Percentiles rank a stretch among this genome's conserved stretches.
These are phyloP conservation scores for Carex myosuroides DNA, from an alignment of 176 grass and related monocot genomes.

Conservation along the genomic window DNA sequence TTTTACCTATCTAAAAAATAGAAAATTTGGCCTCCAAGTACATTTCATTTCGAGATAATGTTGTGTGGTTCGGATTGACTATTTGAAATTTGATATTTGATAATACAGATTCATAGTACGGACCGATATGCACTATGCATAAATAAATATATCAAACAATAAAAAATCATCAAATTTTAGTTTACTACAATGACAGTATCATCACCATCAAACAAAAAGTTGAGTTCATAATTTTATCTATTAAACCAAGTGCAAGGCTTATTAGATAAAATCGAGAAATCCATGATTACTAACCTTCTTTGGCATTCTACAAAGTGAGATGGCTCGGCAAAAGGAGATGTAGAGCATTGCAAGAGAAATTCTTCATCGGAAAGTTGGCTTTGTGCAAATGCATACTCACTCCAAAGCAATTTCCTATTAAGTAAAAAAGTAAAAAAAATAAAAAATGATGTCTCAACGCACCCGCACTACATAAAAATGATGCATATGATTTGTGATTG, in stretches of 20 bases:
- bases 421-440: not conserved
- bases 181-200: not conserved
- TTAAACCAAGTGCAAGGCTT: slow-evolving; percentile 4
- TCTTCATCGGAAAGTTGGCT: slow-evolving; percentile 60
- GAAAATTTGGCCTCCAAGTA: too few species aligned
- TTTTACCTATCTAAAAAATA: too few species aligned
- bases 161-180: not conserved
- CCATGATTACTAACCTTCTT: slow-evolving; percentile 44
- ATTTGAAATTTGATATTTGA: too few species aligned
- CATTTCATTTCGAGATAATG: too few species aligned
- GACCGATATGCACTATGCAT: too few species aligned
- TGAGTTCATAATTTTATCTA: not conserved
- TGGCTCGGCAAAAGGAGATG: slow-evolving; percentile 72
- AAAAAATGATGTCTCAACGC: not conserved
- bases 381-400: slow-evolving; percentile 32
- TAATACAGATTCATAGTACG: too few species aligned
- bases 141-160: not conserved
- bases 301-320: slow-evolving; percentile 89
- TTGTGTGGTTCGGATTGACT: too few species aligned
- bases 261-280: not conserved
- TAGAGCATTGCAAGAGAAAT: slow-evolving; percentile 63
- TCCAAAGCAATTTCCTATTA: slow-evolving; percentile 58
- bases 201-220: not conserved
- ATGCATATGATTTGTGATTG: not conserved
- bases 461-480: too few species aligned